phyloP scores from a whole-genome alignment of 306 rosid genomes.

The Erythrophleum fordii region DNA sequence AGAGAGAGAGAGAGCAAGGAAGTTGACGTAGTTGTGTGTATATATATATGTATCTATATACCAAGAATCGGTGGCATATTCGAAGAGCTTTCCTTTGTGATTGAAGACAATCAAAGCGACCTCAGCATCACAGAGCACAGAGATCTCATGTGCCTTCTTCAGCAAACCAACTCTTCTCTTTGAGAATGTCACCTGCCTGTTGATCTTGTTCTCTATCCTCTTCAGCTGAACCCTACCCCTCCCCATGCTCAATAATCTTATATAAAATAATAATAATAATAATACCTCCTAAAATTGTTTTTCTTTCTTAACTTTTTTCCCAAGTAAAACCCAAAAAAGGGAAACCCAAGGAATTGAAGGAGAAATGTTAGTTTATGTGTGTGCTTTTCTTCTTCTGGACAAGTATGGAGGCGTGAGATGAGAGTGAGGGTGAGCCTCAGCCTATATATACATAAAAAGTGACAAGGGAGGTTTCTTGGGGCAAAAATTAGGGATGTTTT shows the following conservation, averaged over 20 bases:
- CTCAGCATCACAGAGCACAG: slow-evolving; percentile 96
- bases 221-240: slow-evolving; percentile 93
- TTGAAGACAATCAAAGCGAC: slow-evolving; percentile 92
- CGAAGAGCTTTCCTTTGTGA: slow-evolving; percentile 85
- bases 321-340: slow-evolving; percentile 41
- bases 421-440: slow-evolving; percentile 37
- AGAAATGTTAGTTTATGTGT: slow-evolving; percentile 18
- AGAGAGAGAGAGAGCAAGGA: neutral
- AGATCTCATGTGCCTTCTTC: slow-evolving; percentile 94
- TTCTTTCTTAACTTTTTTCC: neutral
- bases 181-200: slow-evolving; percentile 86
- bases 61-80: slow-evolving; percentile 91
- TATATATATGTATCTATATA: slow-evolving; percentile 8
- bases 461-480: neutral
- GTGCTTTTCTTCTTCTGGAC: slow-evolving; percentile 43
- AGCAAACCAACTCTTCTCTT: slow-evolving; percentile 83
- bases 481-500: neutral
- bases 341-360: neutral
- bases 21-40: neutral
- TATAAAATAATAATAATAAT: no score
- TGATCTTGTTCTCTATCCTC: slow-evolving; percentile 92
- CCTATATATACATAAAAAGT: neutral
- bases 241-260: slow-evolving; percentile 54
- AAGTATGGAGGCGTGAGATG: slow-evolving; percentile 34
- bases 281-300: neutral